Evolutionary conservation across 2,329 filamentous ascomycete species (phyloP).

Genomic region (Hymenoscyphus scutula): DNA sequence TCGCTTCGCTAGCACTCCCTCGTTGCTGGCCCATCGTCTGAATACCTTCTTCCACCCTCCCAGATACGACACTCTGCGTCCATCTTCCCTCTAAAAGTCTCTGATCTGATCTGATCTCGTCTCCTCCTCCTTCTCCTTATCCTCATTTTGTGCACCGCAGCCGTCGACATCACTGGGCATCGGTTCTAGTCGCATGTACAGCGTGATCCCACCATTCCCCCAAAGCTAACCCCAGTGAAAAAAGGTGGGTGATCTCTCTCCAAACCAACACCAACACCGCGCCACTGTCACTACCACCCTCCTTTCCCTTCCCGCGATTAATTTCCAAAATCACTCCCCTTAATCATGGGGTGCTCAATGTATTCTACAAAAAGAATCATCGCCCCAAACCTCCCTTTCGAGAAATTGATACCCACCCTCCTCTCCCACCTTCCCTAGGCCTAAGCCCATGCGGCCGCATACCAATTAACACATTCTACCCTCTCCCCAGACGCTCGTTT

Average conservation of each 20-base stretch:
- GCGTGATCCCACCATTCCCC: conserved; percentile 25
- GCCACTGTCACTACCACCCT: conserved; percentile 7
- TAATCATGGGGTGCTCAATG: conserved; percentile 24
- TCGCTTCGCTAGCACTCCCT: background rate
- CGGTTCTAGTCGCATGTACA: conserved; percentile 14
- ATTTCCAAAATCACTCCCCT: conserved; percentile 19
- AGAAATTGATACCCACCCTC: conserved; percentile 14
- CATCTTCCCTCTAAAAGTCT: background rate
- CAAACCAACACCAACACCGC: no score
- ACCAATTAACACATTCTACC: background rate
- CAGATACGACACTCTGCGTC: background rate
- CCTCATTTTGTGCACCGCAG: conserved; percentile 7
- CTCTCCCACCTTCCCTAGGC: background rate
- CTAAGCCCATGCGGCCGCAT: background rate
- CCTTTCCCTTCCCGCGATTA: conserved; percentile 12
- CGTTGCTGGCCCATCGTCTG: conserved; percentile 19
- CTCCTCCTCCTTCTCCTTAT: background rate
- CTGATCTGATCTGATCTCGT: conserved; percentile 8
- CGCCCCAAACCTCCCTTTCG: conserved; percentile 19
- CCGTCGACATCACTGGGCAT: conserved; percentile 2
- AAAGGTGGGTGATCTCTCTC: conserved; percentile 25
- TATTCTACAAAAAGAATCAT: conserved; percentile 17
- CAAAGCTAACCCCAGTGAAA: no score
- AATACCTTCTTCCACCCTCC: conserved; percentile 20
- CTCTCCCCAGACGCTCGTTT: background rate